Base-by-base conservation (phyloP, 768 basidiomycete species). In the Lentinula raphanica region DNA sequence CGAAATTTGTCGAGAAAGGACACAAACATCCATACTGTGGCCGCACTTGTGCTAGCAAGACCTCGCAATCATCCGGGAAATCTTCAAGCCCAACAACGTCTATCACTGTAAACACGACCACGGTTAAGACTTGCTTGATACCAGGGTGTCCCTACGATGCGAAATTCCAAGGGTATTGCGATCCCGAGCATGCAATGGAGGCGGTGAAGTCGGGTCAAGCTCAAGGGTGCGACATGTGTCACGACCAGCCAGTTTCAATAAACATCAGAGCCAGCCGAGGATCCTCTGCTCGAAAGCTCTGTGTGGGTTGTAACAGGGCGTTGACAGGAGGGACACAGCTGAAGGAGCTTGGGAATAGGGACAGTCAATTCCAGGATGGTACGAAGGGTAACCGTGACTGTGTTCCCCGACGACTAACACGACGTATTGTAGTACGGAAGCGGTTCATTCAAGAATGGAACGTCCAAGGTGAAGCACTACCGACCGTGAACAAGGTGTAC, bases 1-100 rank as follows among this genome's bases (percentile, higher is more conserved):
- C 72, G 9, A 75, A 69, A 65, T 74, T 71, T 59, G 62, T 70
- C 15, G 75, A 65, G n/a, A 54, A 64, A 31, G 75, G 75, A 15
- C 53, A 59, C 21, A 62, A 62, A 32, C 74, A 74, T 59, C 64
- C 74, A 55, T 74, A 72, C 58, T 74, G 73, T 56, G 63, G 73
- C 29, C 71, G 63, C 49, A 72, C 70, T 5, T 75, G 73, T 49
- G 73, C 73, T 44, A 75, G 75, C 39, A 67, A 68, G 6, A 66
- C 55, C 13, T 40, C 51, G 17, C 36, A 36, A 23, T n/a, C 31
- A 4, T 7, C 29, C 15, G 19, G 51, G 17, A 53, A 53, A 36
- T 1, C 51, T 9, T 5, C 19, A 19, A 17, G 13, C 15, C 13
- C 51, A 53, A 32, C 31, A 15, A 53, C 38, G 9, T 2, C 32